Percentiles rank a stretch among this genome's conserved stretches.
Conservation (phyloP, 768 basidiomycete genomes). For the Mycena haematopus region DNA sequence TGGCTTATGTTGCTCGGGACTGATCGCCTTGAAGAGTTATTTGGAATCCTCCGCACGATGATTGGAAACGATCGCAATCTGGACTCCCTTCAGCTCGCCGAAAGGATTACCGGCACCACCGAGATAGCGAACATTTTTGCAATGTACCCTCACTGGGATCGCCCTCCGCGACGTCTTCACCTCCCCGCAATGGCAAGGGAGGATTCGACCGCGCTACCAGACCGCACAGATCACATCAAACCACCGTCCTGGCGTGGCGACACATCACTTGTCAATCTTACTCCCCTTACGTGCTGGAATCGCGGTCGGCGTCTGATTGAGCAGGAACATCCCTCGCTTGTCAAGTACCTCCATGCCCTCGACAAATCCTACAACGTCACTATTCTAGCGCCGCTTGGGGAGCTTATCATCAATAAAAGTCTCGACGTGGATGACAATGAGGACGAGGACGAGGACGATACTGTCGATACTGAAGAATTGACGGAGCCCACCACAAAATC, state of each 20-base stretch:
- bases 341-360: background rate
- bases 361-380: background rate
- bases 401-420: background rate
- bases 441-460: background rate
- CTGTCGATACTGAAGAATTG: background rate
- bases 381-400: background rate
- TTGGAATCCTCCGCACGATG: conserved; percentile 44
- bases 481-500: background rate
- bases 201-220: background rate
- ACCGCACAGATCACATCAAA: conserved; percentile 40
- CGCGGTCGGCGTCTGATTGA: conserved; percentile 25
- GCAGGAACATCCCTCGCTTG: conserved; percentile 5
- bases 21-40: conserved; percentile 41
- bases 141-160: conserved; percentile 47
- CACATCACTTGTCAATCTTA: conserved; percentile 32
- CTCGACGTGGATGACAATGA: conserved; percentile 13
- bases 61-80: conserved; percentile 42
- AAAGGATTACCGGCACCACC: conserved; percentile 38
- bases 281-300: conserved; percentile 40
- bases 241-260: conserved; percentile 44
- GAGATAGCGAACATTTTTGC: conserved; percentile 44
- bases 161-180: conserved; percentile 37
- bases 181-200: background rate
- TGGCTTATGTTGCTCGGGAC: conserved; percentile 46
- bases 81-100: conserved; percentile 35